These are phyloP conservation scores for Copromyces sp. DNA, from an alignment of 495 filamentous ascomycete species.

Conservation along the genomic window DNA sequence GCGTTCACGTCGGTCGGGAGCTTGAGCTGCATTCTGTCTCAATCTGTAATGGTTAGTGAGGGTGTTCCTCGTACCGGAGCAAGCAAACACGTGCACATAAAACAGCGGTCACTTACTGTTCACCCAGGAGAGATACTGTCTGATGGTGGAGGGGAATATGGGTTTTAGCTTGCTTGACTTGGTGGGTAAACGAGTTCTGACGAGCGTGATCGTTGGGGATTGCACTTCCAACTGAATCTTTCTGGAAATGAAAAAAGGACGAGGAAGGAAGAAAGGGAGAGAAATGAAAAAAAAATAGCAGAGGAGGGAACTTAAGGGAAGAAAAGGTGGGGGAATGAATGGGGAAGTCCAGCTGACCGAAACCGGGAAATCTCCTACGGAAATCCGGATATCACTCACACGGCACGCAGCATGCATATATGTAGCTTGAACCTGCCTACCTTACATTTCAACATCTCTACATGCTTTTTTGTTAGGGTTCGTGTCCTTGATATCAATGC, in stretches of 20 bases:
- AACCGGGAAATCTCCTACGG: neutral
- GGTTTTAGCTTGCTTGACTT: neutral
- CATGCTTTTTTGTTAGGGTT: neutral
- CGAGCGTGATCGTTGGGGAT: neutral
- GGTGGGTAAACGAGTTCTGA: neutral
- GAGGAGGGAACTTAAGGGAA: neutral
- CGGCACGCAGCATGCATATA: neutral
- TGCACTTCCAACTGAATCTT: neutral
- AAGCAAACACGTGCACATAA: neutral
- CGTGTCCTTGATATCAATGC: neutral
- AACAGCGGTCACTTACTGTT: neutral
- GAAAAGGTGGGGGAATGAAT: neutral
- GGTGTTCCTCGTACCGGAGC: neutral
- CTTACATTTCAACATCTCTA: neutral
- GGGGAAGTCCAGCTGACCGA: neutral
- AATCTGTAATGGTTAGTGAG: neutral
- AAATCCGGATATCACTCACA: neutral
- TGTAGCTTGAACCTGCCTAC: neutral
- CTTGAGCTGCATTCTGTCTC: neutral
- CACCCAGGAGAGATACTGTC: neutral
- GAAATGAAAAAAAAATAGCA: neutral
- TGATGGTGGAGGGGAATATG: neutral
- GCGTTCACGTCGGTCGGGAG: neutral
- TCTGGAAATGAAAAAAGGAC: neutral
- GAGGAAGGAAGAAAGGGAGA: neutral